These are phyloP conservation scores for Sanghuangporus weigelae DNA, from an alignment of 1,284 basidiomycete species.

Conservation along the genomic window DNA sequence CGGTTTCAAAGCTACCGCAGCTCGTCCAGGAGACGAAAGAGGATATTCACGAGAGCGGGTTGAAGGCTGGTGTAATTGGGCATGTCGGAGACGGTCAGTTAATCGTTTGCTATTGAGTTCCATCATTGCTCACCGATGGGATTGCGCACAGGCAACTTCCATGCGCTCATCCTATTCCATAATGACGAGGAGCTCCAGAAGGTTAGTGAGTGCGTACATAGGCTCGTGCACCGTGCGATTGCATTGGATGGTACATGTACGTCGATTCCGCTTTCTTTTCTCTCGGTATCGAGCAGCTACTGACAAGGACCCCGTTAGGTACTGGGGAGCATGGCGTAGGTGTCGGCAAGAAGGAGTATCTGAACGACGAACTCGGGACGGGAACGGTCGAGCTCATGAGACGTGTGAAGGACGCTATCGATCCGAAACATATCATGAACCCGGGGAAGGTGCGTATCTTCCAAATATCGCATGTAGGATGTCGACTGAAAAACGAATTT, in stretches of 20 bases:
- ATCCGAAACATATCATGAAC: slow-evolving; percentile 38
- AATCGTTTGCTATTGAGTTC: slow-evolving; percentile 31
- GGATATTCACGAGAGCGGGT: slow-evolving; percentile 33
- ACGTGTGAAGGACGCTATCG: slow-evolving; percentile 36
- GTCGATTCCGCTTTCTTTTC: not conserved
- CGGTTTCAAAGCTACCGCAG: slow-evolving; percentile 18
- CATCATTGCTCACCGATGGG: not conserved
- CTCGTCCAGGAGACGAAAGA: slow-evolving; percentile 32
- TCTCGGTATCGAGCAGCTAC: not conserved
- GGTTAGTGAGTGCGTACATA: slow-evolving; percentile 28
- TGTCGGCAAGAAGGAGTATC: slow-evolving; percentile 37
- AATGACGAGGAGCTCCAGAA: slow-evolving; percentile 27
- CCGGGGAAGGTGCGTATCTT: slow-evolving; percentile 30
- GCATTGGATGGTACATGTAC: slow-evolving; percentile 30
- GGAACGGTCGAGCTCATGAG: slow-evolving; percentile 45
- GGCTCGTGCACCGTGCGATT: slow-evolving; percentile 30
- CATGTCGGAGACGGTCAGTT: slow-evolving; percentile 49
- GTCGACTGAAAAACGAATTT: not conserved
- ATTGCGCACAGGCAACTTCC: slow-evolving; percentile 25
- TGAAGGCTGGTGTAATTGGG: slow-evolving; percentile 35
- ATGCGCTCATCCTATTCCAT: slow-evolving; percentile 26
- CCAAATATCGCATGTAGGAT: not conserved
- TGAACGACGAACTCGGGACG: slow-evolving; percentile 35
- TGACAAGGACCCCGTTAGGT: too few relatives aligned
- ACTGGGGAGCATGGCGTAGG: slow-evolving; percentile 42